phyloP scores from a whole-genome alignment of 1,139 yeast species.

The Spencermartinsiella ligniputridi region DNA sequence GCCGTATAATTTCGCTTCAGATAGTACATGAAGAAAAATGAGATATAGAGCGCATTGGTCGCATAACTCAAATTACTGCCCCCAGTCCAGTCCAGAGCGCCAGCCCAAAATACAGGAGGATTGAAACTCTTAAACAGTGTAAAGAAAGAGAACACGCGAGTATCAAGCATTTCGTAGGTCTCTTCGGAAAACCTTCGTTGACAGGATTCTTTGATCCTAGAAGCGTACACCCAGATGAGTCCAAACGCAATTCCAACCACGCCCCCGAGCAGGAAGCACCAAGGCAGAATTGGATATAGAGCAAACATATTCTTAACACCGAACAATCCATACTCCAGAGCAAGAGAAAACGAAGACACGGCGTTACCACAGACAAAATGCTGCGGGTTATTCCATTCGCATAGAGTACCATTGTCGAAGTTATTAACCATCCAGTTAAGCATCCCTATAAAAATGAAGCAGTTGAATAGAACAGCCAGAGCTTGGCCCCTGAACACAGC shows the following conservation, averaged over 20 bases:
- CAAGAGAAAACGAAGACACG: conserved; percentile 44
- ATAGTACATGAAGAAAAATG: conserved; percentile 49
- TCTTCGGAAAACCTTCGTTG: not conserved
- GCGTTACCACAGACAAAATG: conserved; percentile 37
- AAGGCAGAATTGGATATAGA: conserved; percentile 44
- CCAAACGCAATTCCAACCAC: conserved; percentile 34
- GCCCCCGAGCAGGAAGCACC: conserved; percentile 41
- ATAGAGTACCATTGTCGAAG: conserved; percentile 34
- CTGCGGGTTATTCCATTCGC: conserved; percentile 33
- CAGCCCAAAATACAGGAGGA: conserved; percentile 45
- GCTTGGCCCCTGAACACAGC: conserved; percentile 53
- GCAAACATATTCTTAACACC: conserved; percentile 55
- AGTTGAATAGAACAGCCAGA: conserved; percentile 33
- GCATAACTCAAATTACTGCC: conserved; percentile 49
- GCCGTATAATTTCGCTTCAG: conserved; percentile 44
- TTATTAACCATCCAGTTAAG: conserved; percentile 46
- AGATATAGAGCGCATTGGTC: conserved; percentile 45
- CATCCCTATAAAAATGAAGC: conserved; percentile 45
- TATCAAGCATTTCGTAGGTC: conserved; percentile 7
- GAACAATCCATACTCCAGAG: conserved; percentile 59
- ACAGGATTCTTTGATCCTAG: not conserved
- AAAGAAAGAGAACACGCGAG: conserved; percentile 31
- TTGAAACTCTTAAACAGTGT: conserved; percentile 37
- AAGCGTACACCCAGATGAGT: not conserved
- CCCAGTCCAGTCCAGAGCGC: conserved; percentile 40